Base-by-base conservation (phyloP, 306 rosid species). In the Glycine soja region DNA sequence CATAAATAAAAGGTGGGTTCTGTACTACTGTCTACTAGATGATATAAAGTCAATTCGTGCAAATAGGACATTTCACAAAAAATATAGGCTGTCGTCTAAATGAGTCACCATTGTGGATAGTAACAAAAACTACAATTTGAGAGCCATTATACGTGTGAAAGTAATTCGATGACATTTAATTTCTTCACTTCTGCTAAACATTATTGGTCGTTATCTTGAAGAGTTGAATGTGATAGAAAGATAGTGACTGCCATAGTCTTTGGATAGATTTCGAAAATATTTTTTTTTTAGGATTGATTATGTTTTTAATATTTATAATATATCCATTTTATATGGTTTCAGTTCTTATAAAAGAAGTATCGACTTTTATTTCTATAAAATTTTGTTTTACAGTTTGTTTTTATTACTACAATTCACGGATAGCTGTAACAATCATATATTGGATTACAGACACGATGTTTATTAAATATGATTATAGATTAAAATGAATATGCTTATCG, bases 41-140 rank as follows among this genome's bases (percentile, higher is more conserved):
- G 74, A 34, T 61, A 59, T 10, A 5, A 15, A 50, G 64, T 52
- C 64, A 78, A 82, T 70, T 67, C 16, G 48, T 51, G 18, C 70
- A 48, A 72, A 66, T 32, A 81, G 64, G 81, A 73, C 83, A 34
- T 11, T 15, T 32, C 43, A 63, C 58, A 72, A 84, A 80, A 24
- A 48, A 8, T 72, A 64, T 57, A 72, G 18, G 73, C 10, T 76
- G 85, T 85, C 70, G 62, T 65, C 19, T 85, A 10, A 66, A 42
- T 51, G 76, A 43, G 68, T 64, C 75, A 18, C 42, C 54, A 2
- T 46, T 9, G 53, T 11, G 69, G 70, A 36, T 48, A 19, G 11
- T 24, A 57, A 15, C 36, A 56, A 65, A 62, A 81, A 77, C 74
- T 72, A 32, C 66, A 64, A 54, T 59, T 46, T 70, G 54, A 47